Conservation (phyloP, 1,139 yeast genomes). For the Zhuliangozyma blackwelliae region DNA sequence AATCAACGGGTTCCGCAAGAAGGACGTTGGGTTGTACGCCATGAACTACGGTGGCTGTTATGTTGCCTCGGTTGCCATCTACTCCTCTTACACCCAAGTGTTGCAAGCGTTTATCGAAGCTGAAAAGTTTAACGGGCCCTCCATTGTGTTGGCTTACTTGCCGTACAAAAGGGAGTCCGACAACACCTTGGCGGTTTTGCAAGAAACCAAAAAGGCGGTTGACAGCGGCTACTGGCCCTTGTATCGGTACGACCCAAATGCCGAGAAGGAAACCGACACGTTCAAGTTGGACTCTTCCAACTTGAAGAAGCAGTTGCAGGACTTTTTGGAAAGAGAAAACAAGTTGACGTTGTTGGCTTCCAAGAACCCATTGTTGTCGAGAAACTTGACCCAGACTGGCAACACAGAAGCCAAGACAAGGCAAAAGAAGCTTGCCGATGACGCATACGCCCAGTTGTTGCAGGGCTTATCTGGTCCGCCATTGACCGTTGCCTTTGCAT, state of each 20-base stretch:
- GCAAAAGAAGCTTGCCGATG: slow-evolving; percentile 69
- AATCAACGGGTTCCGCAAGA: slow-evolving; percentile 57
- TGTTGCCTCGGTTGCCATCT: slow-evolving; percentile 93
- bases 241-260: slow-evolving; percentile 73
- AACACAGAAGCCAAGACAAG: slow-evolving; percentile 51
- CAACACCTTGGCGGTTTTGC: slow-evolving; percentile 68
- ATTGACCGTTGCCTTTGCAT: slow-evolving; percentile 81
- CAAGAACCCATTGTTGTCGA: slow-evolving; percentile 70
- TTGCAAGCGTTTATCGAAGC: slow-evolving; percentile 89
- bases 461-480: slow-evolving; percentile 95
- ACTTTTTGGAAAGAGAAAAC: slow-evolving; percentile 86
- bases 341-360: slow-evolving; percentile 71
- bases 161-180: slow-evolving; percentile 70
- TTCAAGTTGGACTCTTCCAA: slow-evolving; percentile 84
- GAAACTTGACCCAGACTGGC: slow-evolving; percentile 65
- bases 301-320: slow-evolving; percentile 69
- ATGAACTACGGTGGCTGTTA: slow-evolving; percentile 90
- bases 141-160: slow-evolving; percentile 83
- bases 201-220: slow-evolving; percentile 86
- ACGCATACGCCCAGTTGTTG: slow-evolving; percentile 69
- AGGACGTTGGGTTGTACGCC: slow-evolving; percentile 91
- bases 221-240: slow-evolving; percentile 96
- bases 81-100: slow-evolving; percentile 89
- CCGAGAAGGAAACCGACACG: slow-evolving; percentile 43
- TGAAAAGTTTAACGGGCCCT: slow-evolving; percentile 81